Evolutionary conservation across 2,329 filamentous ascomycete genomes (phyloP), one percentile per base, ranked within the genome.

Genomic region (Pseudogymnoascus sp.): DNA sequence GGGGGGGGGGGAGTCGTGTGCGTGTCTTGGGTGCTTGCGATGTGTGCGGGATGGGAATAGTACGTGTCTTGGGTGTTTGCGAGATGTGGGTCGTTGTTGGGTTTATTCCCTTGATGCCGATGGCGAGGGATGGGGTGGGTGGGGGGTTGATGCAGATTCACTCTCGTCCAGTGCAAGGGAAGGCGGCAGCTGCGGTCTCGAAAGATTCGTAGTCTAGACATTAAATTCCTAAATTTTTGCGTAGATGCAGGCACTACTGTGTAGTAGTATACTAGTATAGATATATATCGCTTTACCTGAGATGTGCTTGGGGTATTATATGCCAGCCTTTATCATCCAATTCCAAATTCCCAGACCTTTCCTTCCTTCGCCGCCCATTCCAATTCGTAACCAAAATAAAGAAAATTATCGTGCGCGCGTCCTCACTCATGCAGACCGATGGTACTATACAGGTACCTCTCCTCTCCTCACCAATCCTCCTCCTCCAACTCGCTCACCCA

Each of bases 331-430:
- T 52, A 52, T 52, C 23, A 52, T 64, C 94, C 94, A 73, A 99
- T 99, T 45, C 94, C 97, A 0, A 94, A 97, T 76, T 97, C 97
- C 84, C 88, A 97, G 45, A 99, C 89, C 73, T 96, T 96, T 61
- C 92, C 92, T 65, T 78, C 66, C 90, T 87, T 52, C 42, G 14
- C 30, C 42, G 23, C 42, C 42, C 42, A 30, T 52, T 52, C 23
- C 23, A 16, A 52, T 52, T 52, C 42, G 14, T 52, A 52, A 16
- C 16, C 42, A 23, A 28, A 52, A 16, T 16, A 5, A 52, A 16
- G 14, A 45, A 52, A 28, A 28, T 30, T 16, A 14, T 28, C 42
- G 22, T n/a, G 42, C 42, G 23, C 42, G 23, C 23, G 6, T 49
- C 22, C 23, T 49, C 22, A 28, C 14, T n/a, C 12, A 19, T 41